Evolutionary conservation across 1,284 basidiomycete species (phyloP).

Genomic region (Athelia sp.): DNA sequence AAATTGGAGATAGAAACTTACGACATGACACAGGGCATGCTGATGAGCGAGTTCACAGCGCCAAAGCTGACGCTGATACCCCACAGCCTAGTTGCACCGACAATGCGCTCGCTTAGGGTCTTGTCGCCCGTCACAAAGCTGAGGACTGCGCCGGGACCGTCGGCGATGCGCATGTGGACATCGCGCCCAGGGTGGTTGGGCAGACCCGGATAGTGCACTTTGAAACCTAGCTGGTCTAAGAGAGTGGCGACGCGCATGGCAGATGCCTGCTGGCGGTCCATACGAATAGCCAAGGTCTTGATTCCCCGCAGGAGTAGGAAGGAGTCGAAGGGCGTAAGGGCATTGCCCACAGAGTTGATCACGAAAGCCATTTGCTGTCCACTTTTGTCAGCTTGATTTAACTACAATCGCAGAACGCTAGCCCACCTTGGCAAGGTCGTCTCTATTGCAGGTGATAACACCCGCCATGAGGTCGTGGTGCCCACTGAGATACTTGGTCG

Average conservation of each 20-base stretch:
- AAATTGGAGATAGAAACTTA: constrained; percentile 40
- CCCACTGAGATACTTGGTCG: constrained; percentile 95
- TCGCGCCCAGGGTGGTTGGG: constrained; percentile 80
- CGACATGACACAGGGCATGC: constrained; percentile 99
- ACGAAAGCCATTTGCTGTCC: constrained; percentile 82
- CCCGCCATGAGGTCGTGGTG: constrained; percentile 99
- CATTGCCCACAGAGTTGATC: constrained; percentile 98
- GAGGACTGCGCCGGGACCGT: constrained; percentile 90
- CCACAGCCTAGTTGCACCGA: constrained; percentile 91
- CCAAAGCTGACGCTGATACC: constrained; percentile 98
- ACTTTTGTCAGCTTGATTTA: constrained; percentile 4
- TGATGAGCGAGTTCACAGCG: constrained; percentile 96
- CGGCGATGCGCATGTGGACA: constrained; percentile 84
- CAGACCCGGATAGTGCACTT: constrained; percentile 93
- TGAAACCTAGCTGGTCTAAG: constrained; percentile 84
- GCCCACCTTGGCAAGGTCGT: constrained; percentile 81
- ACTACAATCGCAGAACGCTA: not conserved
- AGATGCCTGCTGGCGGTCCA: constrained; percentile 91
- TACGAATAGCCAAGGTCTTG: constrained; percentile 95
- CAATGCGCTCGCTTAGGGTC: constrained; percentile 86
- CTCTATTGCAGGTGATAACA: constrained; percentile 86
- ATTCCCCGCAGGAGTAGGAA: constrained; percentile 95
- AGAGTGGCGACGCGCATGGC: constrained; percentile 86
- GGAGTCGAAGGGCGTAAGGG: constrained; percentile 90
- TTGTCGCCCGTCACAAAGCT: constrained; percentile 95